Conservation (phyloP, 495 filamentous ascomycete genomes). For the Daldinia caldariorum region DNA sequence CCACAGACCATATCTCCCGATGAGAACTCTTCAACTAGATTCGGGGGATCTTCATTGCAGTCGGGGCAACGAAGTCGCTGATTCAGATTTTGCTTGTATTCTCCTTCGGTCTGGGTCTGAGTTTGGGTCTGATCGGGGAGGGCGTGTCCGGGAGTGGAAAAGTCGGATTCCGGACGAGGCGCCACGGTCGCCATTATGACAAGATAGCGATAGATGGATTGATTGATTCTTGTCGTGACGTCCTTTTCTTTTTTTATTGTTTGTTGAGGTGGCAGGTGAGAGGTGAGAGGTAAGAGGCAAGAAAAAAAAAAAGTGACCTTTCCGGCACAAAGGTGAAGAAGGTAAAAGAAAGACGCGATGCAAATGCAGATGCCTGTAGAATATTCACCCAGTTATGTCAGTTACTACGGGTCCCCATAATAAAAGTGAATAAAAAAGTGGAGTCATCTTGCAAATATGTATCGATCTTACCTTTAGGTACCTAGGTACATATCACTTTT, state of each 20-base stretch:
- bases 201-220: conserved; percentile 11
- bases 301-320: conserved; percentile 9
- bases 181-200: conserved; percentile 34
- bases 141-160: conserved; percentile 13
- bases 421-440: not conserved
- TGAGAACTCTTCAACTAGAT: conserved; percentile 91
- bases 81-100: conserved; percentile 74
- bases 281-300: not conserved
- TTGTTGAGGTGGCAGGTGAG: not conserved
- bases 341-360: conserved; percentile 10
- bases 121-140: not conserved
- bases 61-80: conserved; percentile 84
- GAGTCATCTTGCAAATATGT: not conserved
- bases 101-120: conserved; percentile 27
- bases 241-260: not conserved
- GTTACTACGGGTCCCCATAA: conserved; percentile 8
- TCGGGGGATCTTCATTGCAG: conserved; percentile 89
- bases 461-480: not conserved
- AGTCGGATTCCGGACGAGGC: conserved; percentile 31
- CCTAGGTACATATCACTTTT: not conserved
- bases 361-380: conserved; percentile 33
- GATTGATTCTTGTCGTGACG: not conserved
- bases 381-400: conserved; percentile 33
- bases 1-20: conserved; percentile 92
- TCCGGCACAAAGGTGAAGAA: conserved; percentile 23